Base-by-base conservation (phyloP, 129 eudicot species). In the Glebionis coronaria region DNA sequence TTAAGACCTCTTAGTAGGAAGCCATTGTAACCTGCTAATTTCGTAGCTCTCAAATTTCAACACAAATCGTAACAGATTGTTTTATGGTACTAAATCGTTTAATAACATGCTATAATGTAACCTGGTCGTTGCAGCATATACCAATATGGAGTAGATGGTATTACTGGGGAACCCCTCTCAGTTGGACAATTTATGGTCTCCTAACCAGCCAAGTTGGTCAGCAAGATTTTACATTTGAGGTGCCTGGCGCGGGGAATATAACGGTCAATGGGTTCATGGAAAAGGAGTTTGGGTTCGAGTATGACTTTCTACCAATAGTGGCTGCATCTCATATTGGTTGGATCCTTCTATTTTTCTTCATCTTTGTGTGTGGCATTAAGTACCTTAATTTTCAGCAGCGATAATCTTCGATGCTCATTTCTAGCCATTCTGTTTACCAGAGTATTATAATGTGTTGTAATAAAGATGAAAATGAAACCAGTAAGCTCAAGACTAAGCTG, bases 131-230 rank as follows among this genome's bases (percentile, higher is more conserved):
- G 53, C 67, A 74, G 79, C 73, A 66, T 57, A 74, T 67, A 50
- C 79, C 79, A 49, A 58, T 67, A 57, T 74, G 79, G 79, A 74
- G 79, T 58, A 74, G 79, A 58, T 74, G 69, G 73, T 67, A 31
- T 67, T 75, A 75, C 16, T 67, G 79, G 73, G 61, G 3, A 35
- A 58, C 63, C 44, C 79, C 79, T 47, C 20, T 75, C 21, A 74
- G 79, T 65, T 67, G 79, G 79, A 74, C 79, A 12, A 60, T 74
- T 51, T 67, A 74, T 38, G 79, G 79, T 5, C 79, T 74, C 27
- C 23, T 74, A 57, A 74, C 79, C 10, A 74, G 73, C 68, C 79
- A 67, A 67, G 79, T 67, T 35, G 42, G 42, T 58, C 14, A 65
- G 44, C 50, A 45, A 54, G 15, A 56, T 57, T 14, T 29, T 9